Evolutionary conservation across 176 grass and related monocot genomes (phyloP), one percentile per base, ranked within the genome.

Genomic region (Paspalum vaginatum): DNA sequence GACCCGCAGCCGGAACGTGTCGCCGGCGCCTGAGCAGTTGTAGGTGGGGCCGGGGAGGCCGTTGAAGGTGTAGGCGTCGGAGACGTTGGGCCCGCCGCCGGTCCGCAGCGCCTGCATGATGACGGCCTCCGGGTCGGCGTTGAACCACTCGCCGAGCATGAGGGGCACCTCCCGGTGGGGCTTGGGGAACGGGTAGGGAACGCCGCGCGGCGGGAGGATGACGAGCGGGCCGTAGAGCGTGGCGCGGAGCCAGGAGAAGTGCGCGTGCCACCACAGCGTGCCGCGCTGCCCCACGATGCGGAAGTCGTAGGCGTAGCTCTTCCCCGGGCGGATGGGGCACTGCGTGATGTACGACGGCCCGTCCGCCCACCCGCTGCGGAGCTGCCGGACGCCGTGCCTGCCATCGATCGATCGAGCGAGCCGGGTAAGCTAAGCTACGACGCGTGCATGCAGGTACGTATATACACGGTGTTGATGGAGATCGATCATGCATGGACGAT

Each of bases 141-240:
- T 91, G 86, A 89, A 97, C 94, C 94, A 97, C 86, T 97, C 93
- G 21, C 92, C 91, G 61, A 93, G 58, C 72, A 93, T 74, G 84
- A 93, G 39, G 41, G 91, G 84, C 1, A 87, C 77, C 38, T 89
- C 72, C 0, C 25, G 0, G 53, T 89, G 1, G 26, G 91, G 91
- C 70, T 74, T 79, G 38, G 84, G 40, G 86, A 93, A 93, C 67
- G 87, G 91, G 66, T 93, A 93, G 2, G 22, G 4, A 7, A 89
- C 84, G 64, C 87, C 91, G 43, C 55, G 72, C 3, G 69, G 79
- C 9, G 85, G 91, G 27, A 90, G 78, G 81, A 93, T 82, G 84
- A 93, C 75, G 50, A 93, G 63, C 5, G 87, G 73, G 0, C 91
- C 91, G 51, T 90, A 70, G 22, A 93, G 81, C 12, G 87, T 93